These are phyloP conservation scores for Cryomyces minteri DNA, from an alignment of 495 filamentous ascomycete genomes.

Conservation along the genomic window DNA sequence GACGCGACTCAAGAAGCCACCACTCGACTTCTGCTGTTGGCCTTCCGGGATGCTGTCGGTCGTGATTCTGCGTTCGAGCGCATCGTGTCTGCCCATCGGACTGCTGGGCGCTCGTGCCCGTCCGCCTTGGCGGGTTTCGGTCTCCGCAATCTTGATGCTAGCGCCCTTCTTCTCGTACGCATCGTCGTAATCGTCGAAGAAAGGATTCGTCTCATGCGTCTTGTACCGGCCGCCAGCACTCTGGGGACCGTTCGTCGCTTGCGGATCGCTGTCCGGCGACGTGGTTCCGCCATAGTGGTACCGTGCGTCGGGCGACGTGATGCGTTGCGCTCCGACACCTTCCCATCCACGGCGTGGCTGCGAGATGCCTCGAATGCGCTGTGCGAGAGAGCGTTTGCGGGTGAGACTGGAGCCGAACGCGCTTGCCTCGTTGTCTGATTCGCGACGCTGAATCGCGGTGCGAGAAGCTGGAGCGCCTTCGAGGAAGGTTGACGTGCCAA, in stretches of 20 bases:
- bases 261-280: slow-evolving; percentile 1
- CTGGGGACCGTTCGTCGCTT: slow-evolving; percentile 13
- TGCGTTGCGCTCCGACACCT: slow-evolving; percentile 3
- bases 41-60: slow-evolving; percentile 37
- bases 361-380: slow-evolving; percentile 29
- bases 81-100: slow-evolving; percentile 29
- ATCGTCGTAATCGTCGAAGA: slow-evolving; percentile 68
- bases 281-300: slow-evolving; percentile 4
- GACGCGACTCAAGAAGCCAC: slow-evolving; percentile 68
- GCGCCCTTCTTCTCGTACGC: slow-evolving; percentile 53
- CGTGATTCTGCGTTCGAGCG: slow-evolving; percentile 50
- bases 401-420: slow-evolving; percentile 40
- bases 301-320: slow-evolving; percentile 15
- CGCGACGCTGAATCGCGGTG: slow-evolving; percentile 59
- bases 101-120: slow-evolving; percentile 40
- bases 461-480: slow-evolving; percentile 84
- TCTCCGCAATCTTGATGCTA: slow-evolving; percentile 34
- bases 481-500: slow-evolving; percentile 90
- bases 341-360: slow-evolving; percentile 14
- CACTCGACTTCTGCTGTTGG: slow-evolving; percentile 25
- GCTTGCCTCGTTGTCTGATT: slow-evolving; percentile 39
- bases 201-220: slow-evolving; percentile 54
- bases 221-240: slow-evolving; percentile 18
- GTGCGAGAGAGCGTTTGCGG: slow-evolving; percentile 86
- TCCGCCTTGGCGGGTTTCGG: slow-evolving; percentile 25